Evolutionary conservation across 1,284 basidiomycete species (phyloP), one percentile per base, ranked within the genome.

Genomic region (Tremellales sp.): DNA sequence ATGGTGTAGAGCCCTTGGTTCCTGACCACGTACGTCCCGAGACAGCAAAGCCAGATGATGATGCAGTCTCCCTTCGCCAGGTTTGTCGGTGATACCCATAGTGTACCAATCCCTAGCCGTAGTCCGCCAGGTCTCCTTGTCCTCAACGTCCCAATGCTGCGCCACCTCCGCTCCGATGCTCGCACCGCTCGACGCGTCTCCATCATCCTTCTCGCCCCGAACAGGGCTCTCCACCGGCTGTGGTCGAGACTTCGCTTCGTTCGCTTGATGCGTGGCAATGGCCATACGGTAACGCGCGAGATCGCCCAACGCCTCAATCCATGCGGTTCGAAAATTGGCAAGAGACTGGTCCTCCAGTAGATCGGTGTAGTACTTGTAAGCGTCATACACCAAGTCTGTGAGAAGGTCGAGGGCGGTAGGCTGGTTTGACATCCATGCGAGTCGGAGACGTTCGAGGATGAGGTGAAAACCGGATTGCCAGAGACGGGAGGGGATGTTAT

Each of bases 301-400:
- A 73, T 97, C 93, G 22, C 94, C 94, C 12, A 98, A 83, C 4
- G 92, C 90, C 70, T 99, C 93, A 46, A 97, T 83, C 92, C 94
- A 98, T 1, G 84, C 84, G 1, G 82, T 78, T 51, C 85, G 83
- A 76, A 93, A 93, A 8, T 76, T 73, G 11, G 72, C 73, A 46
- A 97, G 81, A 2, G 77, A 80, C 17, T 82, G 83, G 64, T 93
- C 86, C 65, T 97, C 94, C 47, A 91, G 79, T 6, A 98, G 80
- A 40, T 85, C 84, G 0, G 90, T 86, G 76, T 97, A 97, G 65
- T 93, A 94, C 0, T 84, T 84, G 72, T 98, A 98, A 0, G 93
- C 88, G 61, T 89, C 94, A 65, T 93, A 92, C 45, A 97, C 89
- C 62, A 93, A 94, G 57, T 94, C 85, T 60, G 86, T 83, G 36